A percentile compares a stretch with the other conserved stretches of the same genome.
These are phyloP conservation scores for Vanrija sp. DNA, from an alignment of 1,284 basidiomycete species.

Conservation along the genomic window DNA sequence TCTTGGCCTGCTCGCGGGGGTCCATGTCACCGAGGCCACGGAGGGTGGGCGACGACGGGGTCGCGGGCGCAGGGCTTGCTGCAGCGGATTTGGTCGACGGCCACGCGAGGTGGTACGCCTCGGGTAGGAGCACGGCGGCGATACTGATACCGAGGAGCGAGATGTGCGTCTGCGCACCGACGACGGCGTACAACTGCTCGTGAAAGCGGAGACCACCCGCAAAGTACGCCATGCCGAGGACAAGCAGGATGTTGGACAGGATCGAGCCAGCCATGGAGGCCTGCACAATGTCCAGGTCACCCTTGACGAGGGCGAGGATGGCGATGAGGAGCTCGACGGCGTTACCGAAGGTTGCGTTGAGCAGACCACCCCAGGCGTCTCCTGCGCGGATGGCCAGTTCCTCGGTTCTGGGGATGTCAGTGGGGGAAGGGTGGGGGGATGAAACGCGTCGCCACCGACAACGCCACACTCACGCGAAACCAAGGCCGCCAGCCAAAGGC, in stretches of 20 bases:
- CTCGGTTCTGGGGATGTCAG: conserved; percentile 43
- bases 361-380: conserved; percentile 50
- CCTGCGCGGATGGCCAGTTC: conserved; percentile 52
- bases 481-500: conserved; percentile 51
- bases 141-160: conserved; percentile 71
- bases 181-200: conserved; percentile 61
- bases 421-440: neutral
- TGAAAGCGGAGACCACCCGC: conserved; percentile 59
- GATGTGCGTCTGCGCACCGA: conserved; percentile 74
- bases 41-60: conserved; percentile 1
- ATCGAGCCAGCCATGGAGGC: conserved; percentile 62
- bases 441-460: neutral
- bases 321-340: conserved; percentile 56
- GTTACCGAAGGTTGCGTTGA: conserved; percentile 52
- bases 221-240: conserved; percentile 67
- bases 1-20: conserved; percentile 32
- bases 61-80: neutral
- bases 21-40: conserved; percentile 7
- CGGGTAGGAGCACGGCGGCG: conserved; percentile 68
- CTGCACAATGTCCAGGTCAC: conserved; percentile 77
- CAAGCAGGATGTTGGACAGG: conserved; percentile 66
- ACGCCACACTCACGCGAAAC: conserved; percentile 41
- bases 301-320: conserved; percentile 77
- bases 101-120: conserved; percentile 57
- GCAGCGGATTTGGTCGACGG: conserved; percentile 26